Conservation (phyloP, 2,329 filamentous ascomycete genomes). For the Curvularia verruculosa region DNA sequence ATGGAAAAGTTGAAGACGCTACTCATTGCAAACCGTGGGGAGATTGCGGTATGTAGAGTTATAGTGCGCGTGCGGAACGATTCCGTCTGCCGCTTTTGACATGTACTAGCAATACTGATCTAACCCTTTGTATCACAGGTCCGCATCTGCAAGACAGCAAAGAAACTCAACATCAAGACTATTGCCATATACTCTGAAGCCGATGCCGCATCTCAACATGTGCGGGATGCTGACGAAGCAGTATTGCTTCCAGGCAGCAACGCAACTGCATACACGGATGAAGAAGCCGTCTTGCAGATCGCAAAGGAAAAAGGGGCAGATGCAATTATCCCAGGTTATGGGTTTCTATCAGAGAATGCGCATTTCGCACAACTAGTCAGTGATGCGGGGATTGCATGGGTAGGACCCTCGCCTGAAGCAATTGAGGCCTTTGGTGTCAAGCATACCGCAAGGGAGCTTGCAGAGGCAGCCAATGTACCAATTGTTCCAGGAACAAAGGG, state of each 20-base stretch:
- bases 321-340: constrained; percentile 70
- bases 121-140: constrained; percentile 33
- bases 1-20: constrained; percentile 58
- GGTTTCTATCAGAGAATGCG: constrained; percentile 69
- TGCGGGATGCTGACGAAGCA: constrained; percentile 60
- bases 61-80: constrained; percentile 1
- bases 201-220: constrained; percentile 62
- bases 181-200: constrained; percentile 64
- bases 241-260: constrained; percentile 57
- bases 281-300: constrained; percentile 57
- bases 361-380: constrained; percentile 63
- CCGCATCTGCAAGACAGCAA: constrained; percentile 60
- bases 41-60: constrained; percentile 54
- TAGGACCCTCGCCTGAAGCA: constrained; percentile 61
- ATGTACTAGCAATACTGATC: constrained; percentile 20
- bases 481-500: constrained; percentile 62
- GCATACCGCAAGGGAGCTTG: constrained; percentile 62
- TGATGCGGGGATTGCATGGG: constrained; percentile 63
- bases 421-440: constrained; percentile 66
- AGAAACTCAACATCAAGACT: constrained; percentile 57
- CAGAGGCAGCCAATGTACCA: constrained; percentile 59
- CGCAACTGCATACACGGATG: constrained; percentile 58
- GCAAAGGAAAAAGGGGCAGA: constrained; percentile 58
- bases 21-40: constrained; percentile 65
- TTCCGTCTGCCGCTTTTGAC: constrained; percentile 6